These are phyloP conservation scores for Aegilops longissima DNA, from an alignment of 176 grass and related monocot genomes.

Conservation along the genomic window DNA sequence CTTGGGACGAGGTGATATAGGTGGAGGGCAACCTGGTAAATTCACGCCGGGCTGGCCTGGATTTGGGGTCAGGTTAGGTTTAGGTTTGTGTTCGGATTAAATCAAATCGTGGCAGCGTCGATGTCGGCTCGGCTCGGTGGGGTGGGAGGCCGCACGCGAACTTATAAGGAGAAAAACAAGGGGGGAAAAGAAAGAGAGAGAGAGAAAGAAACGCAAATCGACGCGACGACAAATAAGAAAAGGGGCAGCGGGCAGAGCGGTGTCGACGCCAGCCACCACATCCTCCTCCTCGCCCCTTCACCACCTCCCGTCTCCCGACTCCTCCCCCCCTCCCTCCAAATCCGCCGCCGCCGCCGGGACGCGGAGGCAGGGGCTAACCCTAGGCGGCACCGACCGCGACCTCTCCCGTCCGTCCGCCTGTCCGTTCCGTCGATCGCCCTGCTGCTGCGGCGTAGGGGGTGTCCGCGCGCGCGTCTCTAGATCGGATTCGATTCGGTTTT, in stretches of 20 bases:
- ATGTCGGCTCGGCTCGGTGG: neutral
- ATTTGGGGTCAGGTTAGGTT: neutral
- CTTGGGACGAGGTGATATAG: neutral
- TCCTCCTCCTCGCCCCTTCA: neutral
- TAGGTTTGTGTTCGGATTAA: neutral
- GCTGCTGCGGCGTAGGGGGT: slow-evolving; percentile 37
- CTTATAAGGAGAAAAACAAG: neutral
- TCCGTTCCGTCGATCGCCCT: neutral
- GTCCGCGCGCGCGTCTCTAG: slow-evolving; percentile 29
- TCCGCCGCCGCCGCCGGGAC: slow-evolving; percentile 6
- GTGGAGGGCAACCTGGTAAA: neutral
- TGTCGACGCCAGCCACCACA: slow-evolving; percentile 41
- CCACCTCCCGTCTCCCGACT: slow-evolving; percentile 17
- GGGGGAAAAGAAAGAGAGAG: neutral
- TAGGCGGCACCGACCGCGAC: neutral
- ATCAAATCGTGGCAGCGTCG: neutral
- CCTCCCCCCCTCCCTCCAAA: neutral
- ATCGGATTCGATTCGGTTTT: slow-evolving; percentile 34
- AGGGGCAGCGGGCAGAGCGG: neutral
- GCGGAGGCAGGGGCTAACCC: slow-evolving; percentile 4
- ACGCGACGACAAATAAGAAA: neutral
- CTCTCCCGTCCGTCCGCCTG: neutral
- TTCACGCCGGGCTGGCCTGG: neutral
- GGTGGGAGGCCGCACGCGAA: neutral
- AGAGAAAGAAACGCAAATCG: slow-evolving; percentile 10